Evolutionary conservation across 805 yeast species (phyloP).

Genomic region (Cyberlindnera suaveolens): DNA sequence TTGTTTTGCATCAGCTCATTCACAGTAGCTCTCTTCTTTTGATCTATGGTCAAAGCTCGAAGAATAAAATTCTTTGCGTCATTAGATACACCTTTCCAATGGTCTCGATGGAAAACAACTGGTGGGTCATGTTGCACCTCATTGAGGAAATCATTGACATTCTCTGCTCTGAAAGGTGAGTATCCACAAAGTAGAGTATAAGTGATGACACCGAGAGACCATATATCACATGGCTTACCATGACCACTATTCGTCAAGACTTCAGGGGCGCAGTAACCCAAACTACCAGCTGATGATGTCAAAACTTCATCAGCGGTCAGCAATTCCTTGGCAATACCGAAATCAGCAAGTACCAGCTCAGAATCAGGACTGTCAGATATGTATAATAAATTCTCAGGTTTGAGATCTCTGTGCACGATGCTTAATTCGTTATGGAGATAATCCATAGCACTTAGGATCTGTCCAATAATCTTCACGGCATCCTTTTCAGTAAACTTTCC

Average conservation of each 20-base stretch:
- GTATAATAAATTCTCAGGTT: constrained; percentile 89
- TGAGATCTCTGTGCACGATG: constrained; percentile 90
- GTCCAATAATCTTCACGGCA: constrained; percentile 70
- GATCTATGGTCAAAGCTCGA: constrained; percentile 62
- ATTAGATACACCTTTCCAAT: constrained; percentile 76
- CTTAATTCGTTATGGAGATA: constrained; percentile 64
- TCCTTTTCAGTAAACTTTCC: constrained; percentile 88
- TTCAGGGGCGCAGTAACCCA: constrained; percentile 97
- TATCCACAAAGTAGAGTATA: constrained; percentile 89
- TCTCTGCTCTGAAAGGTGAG: constrained; percentile 85
- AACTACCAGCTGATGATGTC: constrained; percentile 78
- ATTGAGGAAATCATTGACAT: constrained; percentile 68
- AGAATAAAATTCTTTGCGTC: constrained; percentile 79
- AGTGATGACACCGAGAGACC: constrained; percentile 93
- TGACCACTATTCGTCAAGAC: constrained; percentile 78
- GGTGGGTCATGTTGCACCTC: constrained; percentile 66
- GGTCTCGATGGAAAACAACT: constrained; percentile 83
- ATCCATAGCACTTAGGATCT: constrained; percentile 68
- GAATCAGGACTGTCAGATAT: constrained; percentile 52
- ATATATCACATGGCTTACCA: constrained; percentile 91
- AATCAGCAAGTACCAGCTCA: constrained; percentile 84
- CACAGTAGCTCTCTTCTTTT: constrained; percentile 64
- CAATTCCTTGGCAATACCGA: constrained; percentile 87
- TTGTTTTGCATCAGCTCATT: constrained; percentile 57
- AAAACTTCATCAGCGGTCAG: constrained; percentile 53